phyloP scores from a whole-genome alignment of 805 yeast species.

The Saccharomyces eubayanus region DNA sequence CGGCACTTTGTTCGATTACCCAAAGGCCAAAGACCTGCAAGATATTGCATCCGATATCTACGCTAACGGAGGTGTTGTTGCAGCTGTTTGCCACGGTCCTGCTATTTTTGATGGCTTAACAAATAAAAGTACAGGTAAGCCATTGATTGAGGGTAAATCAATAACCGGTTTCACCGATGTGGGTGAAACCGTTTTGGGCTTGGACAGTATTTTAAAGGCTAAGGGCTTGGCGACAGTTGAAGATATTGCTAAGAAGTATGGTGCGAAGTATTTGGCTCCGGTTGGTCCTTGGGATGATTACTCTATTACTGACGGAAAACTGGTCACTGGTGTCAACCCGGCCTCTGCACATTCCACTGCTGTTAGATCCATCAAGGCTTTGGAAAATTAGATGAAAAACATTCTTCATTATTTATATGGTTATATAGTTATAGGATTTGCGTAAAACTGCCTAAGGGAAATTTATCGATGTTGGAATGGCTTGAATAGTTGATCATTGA shows the following conservation, averaged over 20 bases:
- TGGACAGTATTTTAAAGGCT: slow-evolving; percentile 22
- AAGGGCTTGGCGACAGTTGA: slow-evolving; percentile 32
- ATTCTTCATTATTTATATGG: neutral
- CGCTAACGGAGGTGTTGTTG: slow-evolving; percentile 44
- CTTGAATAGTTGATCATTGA: too few relatives aligned
- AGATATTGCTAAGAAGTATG: slow-evolving; percentile 32
- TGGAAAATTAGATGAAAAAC: neutral
- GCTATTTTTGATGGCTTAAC: slow-evolving; percentile 43
- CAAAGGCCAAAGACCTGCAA: slow-evolving; percentile 41
- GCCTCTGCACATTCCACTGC: slow-evolving; percentile 47
- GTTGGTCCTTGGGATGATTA: slow-evolving; percentile 45
- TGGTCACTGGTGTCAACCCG: slow-evolving; percentile 64
- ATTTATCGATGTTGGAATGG: too few relatives aligned
- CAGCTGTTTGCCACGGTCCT: slow-evolving; percentile 70
- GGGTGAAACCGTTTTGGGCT: slow-evolving; percentile 38
- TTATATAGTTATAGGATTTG: too few relatives aligned
- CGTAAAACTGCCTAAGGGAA: too few relatives aligned
- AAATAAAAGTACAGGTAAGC: slow-evolving; percentile 36
- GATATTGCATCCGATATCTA: slow-evolving; percentile 40
- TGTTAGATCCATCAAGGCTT: slow-evolving; percentile 11
- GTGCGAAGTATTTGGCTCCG: slow-evolving; percentile 42
- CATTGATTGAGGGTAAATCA: slow-evolving; percentile 42
- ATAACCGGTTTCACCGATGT: slow-evolving; percentile 54
- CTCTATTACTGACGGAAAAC: slow-evolving; percentile 45
- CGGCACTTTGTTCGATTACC: slow-evolving; percentile 52